Base-by-base conservation (phyloP, 2,329 filamentous ascomycete genomes). In the Pseudogymnoascus sp. region DNA sequence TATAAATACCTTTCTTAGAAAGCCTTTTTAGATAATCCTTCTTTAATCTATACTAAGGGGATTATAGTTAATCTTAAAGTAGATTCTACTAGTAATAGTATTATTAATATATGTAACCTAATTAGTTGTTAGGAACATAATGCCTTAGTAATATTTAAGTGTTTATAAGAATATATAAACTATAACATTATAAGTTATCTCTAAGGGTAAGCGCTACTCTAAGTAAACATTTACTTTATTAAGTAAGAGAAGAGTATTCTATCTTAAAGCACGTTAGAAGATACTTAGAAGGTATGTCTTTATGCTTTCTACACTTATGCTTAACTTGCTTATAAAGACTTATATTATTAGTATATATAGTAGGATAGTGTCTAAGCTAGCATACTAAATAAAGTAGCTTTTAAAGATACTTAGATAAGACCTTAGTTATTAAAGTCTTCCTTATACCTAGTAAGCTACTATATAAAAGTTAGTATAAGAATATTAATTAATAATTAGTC, bases 41-140 rank as follows among this genome's bases (percentile, higher is more conserved):
- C 61, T n/a, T 63, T 64, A n/a, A 4, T 64, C 60, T 40, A 36
- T 26, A 59, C 42, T 44, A 61, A 68, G 64, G 17, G 62, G 57
- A 61, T 64, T 40, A 65, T 67, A 68, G 44, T 65, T 66, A 6
- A 68, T 33, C 47, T 63, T 67, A 33, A 68, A 64, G 35, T 68
- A 21, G 15, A 68, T 67, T 31, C 62, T 62, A 57, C 61, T 67
- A 21, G 40, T 19, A 35, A 67, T 67, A 21, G 62, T 36, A 44
- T 61, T 13, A 64, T 68, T 42, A 59, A 68, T 63, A 53, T 67
- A 28, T 21, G 17, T 9, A 8, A 40, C 38, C n/a, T 74, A 69
- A 61, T 75, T 77, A 53, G 71, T 75, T 1, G 74, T 76, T 0
- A 77, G 69, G 53, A 77, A 70, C 21, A 77, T 68, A 21, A 75